Base-by-base conservation (phyloP, 768 basidiomycete genomes). In the Paxillus involutus region DNA sequence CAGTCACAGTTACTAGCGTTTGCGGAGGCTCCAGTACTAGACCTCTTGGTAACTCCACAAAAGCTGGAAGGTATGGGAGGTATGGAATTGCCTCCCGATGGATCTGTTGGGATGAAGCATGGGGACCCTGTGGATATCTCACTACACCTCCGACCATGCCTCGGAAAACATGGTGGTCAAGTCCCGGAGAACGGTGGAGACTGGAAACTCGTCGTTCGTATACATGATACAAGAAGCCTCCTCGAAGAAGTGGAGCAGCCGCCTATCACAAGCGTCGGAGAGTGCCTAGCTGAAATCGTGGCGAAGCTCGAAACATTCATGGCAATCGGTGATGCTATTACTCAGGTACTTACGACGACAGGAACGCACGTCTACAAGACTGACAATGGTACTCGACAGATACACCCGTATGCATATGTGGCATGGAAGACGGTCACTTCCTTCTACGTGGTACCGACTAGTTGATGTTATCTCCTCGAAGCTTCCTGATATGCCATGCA, bases 391-490 rank as follows among this genome's bases (percentile, higher is more conserved):
- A 6, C 11, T 26, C 19, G 17, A 1, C 42, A 70, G 69, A 17
- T 70, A 16, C 35, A 70, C 52, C 69, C 69, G 12, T 62, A 61
- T 32, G 52, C 56, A 39, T 59, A 61, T 26, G 26, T 72, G 17
- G 60, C 69, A 9, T 70, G 71, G 71, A 71, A 57, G 58, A 24
- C 52, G 6, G 60, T 55, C 10, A 59, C 63, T n/a, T 60, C 55
- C 13, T 55, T 71, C 36, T 72, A 72, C 52, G 59, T 44, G 61
- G 69, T 70, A 35, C 51, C 16, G 13, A 21, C 4, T 30, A 10
- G 41, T 5, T 26, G 3, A 12, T 19, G 16, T 8, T 1, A 12
- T 10, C 4, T 19, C 24, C 16, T 52, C 4, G 39, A 12, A 11
- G 0, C 24, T 41, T 36, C 40, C 58, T 68, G 21, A 70, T 47